Base-by-base conservation (phyloP, 306 rosid genomes). In the Citrullus colocynthis region DNA sequence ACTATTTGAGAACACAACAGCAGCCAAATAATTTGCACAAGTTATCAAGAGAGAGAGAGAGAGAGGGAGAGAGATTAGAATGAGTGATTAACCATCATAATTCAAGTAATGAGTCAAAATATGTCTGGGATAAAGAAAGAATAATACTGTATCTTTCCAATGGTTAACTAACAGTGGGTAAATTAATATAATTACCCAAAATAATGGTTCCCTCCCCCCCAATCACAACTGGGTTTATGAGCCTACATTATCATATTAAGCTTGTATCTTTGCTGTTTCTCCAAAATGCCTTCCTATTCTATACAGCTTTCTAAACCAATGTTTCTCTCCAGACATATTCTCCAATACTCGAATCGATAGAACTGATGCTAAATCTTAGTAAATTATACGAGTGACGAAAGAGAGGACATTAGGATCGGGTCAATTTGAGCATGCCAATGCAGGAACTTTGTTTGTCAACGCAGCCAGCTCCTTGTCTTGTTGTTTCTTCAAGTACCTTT, bases 401-500 rank as follows among this genome's bases (percentile, higher is more conserved):
- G 58, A 30, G 60, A 74, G 4, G 49, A 57, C 32, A 34, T 74
- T 18, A 32, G 17, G 32, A 17, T 10, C 63, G 2, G 78, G 67
- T 76, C 58, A 76, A 37, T 76, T 58, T 28, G 67, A 57, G 65
- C 14, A 41, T n/a, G 79, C 15, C 4, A 56, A 58, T 21, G 60
- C 42, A 45, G 80, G 45, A 34, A 39, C 60, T 11, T 82, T 83
- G 56, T 85, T 82, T 6, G 84, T 79, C 78, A 81, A 78, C 5
- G 75, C 90, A 16, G 85, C 86, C 39, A 86, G 44, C 79, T 96
- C 93, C 52, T 32, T 21, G 9, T 89, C 97, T 64, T 89, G 97
- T 83, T 92, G 91, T 71, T 89, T 84, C 90, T 86, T 91, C 87
- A 89, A 87, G 87, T 87, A 81, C 51, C 86, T 85, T 85, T 92